Percentiles rank a stretch among this genome's conserved stretches.
Evolutionary conservation across 2,329 filamentous ascomycete genomes (phyloP).

Genomic region (Tolypocladium nubicola): DNA sequence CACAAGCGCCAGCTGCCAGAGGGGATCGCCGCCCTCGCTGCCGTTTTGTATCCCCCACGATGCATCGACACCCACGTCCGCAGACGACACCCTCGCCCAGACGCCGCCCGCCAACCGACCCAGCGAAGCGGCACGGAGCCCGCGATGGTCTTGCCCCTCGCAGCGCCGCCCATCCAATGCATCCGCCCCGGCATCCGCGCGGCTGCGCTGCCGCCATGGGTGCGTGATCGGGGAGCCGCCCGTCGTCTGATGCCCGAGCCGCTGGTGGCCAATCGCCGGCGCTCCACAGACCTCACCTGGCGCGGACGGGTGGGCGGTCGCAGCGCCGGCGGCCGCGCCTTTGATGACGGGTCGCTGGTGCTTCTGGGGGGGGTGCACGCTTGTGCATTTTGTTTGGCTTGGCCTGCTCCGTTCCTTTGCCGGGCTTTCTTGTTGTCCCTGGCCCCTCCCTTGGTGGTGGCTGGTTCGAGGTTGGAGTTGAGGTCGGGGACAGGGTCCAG

Average conservation of each 20-base stretch:
- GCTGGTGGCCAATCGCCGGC: slow-evolving; percentile 14
- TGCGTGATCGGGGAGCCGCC: not conserved
- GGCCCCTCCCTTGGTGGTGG: not conserved
- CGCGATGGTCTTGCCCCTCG: not conserved
- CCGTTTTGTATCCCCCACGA: slow-evolving; percentile 1
- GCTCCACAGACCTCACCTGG: slow-evolving; percentile 8
- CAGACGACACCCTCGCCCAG: not conserved
- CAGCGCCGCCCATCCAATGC: not conserved
- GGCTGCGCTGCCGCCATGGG: not conserved
- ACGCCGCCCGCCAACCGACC: not conserved
- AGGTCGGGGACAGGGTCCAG: not conserved
- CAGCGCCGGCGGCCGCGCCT: not conserved
- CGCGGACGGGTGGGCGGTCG: not conserved
- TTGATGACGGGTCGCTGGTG: not conserved
- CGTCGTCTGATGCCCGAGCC: slow-evolving; percentile 2
- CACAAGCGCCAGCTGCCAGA: not conserved
- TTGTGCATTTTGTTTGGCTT: not conserved
- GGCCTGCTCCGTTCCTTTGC: too few species aligned
- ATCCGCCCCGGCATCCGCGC: slow-evolving; percentile 4
- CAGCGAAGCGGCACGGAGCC: not conserved
- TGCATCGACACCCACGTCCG: not conserved
- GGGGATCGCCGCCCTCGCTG: slow-evolving; percentile 1
- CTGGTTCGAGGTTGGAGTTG: not conserved
- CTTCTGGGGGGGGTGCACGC: not conserved
- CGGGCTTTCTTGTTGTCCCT: too few species aligned